phyloP scores from a whole-genome alignment of 2,329 filamentous ascomycete species.

The Metarhizium anisopliae region DNA sequence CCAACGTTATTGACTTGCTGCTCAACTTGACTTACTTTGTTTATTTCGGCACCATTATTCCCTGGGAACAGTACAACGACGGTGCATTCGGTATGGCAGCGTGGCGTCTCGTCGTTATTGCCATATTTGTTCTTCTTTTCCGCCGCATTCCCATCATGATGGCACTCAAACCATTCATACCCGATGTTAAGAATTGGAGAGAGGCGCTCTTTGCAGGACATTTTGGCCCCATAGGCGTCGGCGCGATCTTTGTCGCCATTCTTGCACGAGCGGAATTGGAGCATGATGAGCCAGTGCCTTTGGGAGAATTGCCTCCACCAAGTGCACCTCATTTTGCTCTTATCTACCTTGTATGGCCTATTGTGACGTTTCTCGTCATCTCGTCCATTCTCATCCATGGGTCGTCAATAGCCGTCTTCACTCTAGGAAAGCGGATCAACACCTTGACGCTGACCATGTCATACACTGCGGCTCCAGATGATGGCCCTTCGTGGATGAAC shows the following conservation, averaged over 20 bases:
- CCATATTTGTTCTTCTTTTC: constrained; percentile 91
- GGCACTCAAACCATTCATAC: constrained; percentile 80
- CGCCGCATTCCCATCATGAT: constrained; percentile 94
- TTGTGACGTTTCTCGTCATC: constrained; percentile 89
- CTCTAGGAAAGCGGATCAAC: constrained; percentile 95
- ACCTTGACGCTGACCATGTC: constrained; percentile 92
- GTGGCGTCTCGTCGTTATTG: constrained; percentile 89
- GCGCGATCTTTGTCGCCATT: constrained; percentile 91
- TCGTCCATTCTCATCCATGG: constrained; percentile 92
- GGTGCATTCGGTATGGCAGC: constrained; percentile 64
- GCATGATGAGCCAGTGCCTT: constrained; percentile 63
- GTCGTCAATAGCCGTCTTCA: constrained; percentile 97
- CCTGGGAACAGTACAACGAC: constrained; percentile 86
- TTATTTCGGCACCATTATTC: constrained; percentile 93
- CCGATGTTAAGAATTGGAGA: constrained; percentile 96
- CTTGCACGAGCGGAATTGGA: constrained; percentile 89
- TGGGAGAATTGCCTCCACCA: constrained; percentile 49
- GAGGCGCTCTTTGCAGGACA: constrained; percentile 95
- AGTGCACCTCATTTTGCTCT: constrained; percentile 54
- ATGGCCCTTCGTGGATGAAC: constrained; percentile 92
- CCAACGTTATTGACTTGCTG: constrained; percentile 95
- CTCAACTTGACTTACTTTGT: constrained; percentile 98
- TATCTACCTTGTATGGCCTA: constrained; percentile 87
- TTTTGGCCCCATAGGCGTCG: constrained; percentile 95
- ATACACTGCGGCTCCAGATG: constrained; percentile 83